These are phyloP conservation scores for Papiliotrema flavescens DNA, from an alignment of 1,284 basidiomycete genomes.

Conservation along the genomic window DNA sequence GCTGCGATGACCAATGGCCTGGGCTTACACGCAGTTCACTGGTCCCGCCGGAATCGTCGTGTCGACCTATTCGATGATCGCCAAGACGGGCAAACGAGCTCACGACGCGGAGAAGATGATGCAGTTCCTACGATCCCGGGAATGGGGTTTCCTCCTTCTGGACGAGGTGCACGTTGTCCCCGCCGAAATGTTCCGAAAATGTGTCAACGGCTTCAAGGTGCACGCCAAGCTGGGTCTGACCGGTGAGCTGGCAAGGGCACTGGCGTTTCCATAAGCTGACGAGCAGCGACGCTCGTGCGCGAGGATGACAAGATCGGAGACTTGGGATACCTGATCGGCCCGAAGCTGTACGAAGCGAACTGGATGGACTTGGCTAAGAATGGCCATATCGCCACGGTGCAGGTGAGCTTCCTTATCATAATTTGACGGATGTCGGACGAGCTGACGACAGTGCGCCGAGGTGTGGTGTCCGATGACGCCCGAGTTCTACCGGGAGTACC, in stretches of 20 bases:
- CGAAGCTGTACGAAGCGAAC: conserved; percentile 98
- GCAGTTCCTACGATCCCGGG: conserved; percentile 89
- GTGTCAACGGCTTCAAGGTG: conserved; percentile 94
- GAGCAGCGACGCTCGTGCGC: conserved; percentile 85
- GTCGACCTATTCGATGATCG: conserved; percentile 98
- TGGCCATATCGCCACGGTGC: conserved; percentile 98
- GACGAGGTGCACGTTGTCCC: conserved; percentile 98
- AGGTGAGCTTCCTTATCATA: no score
- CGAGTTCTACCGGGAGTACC: conserved; percentile 98
- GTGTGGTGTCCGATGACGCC: conserved; percentile 99
- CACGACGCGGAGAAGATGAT: conserved; percentile 98
- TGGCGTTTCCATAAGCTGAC: no score
- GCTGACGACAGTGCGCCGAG: conserved; percentile 75
- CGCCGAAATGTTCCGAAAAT: conserved; percentile 92
- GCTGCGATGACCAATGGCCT: background rate
- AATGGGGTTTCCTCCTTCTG: conserved; percentile 93
- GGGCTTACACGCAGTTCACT: conserved; percentile 62
- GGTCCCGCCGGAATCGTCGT: conserved; percentile 82
- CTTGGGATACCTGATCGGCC: conserved; percentile 98
- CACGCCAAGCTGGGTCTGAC: conserved; percentile 95
- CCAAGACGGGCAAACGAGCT: conserved; percentile 90
- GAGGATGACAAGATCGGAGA: conserved; percentile 99
- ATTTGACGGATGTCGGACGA: no score
- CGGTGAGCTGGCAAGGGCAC: conserved; percentile 58
- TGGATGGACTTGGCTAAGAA: conserved; percentile 99